Evolutionary conservation across 306 rosid genomes (phyloP), one percentile per base, ranked within the genome.

Genomic region (Hippophae gyantsensis): DNA sequence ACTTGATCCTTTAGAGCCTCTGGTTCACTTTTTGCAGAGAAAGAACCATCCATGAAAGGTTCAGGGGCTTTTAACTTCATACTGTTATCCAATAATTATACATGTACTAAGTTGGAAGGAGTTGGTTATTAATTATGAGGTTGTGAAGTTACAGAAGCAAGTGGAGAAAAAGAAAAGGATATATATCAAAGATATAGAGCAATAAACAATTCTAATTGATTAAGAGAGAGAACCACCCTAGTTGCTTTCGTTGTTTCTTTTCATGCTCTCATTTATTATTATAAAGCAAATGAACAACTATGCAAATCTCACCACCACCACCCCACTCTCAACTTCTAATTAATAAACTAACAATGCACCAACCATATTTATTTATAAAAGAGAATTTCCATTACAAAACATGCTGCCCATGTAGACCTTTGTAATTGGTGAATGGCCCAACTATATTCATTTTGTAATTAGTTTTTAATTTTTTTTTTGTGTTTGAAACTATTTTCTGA

Each of bases 221-320:
- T 56, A 48, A 58, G 76, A 57, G 82, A 76, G 76, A 75, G 88
- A 54, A 65, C 65, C 60, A 47, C 52, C 23, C 82, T 68, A 75
- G 81, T 79, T 66, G 90, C 84, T 66, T 64, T 70, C 69, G 55
- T 48, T 53, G 48, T 58, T 60, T 71, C 70, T 69, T 73, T 79
- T 79, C 78, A 64, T 32, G 38, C 38, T 32, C 65, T 52, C 84
- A 83, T 71, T 79, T 69, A 83, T 74, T 86, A 72, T 66, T 32
- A 32, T 32, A 32, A 70, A 75, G 72, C 72, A 42, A 47, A 59
- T 48, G 60, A 60, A 38, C 69, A 65, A 58, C 57, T 69, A 65
- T 23, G 58, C 49, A 23, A 23, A 49, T 13, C 62, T 78, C 76
- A 51, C 54, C 67, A 63, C 61, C 70, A 56, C 75, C 69, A 63